Evolutionary conservation across 805 yeast species (phyloP).

Genomic region (Starmerella apicola): DNA sequence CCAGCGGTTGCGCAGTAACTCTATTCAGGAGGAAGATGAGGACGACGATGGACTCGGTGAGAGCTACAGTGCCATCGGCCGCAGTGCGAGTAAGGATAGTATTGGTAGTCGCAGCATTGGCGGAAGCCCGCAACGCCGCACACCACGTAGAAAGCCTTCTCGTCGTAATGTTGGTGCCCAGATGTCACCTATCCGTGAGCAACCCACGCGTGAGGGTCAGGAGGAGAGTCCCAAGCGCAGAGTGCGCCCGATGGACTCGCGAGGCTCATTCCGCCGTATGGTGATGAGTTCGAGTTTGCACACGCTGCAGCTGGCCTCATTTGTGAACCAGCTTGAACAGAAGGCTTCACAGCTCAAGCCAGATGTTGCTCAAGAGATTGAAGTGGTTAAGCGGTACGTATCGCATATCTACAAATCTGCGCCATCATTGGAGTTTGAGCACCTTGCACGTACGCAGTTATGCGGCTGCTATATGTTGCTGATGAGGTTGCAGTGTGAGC

Average conservation of each 20-base stretch:
- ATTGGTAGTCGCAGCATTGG: too few relatives aligned
- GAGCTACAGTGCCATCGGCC: background rate
- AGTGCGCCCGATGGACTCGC: too few relatives aligned
- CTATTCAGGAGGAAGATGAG: too few relatives aligned
- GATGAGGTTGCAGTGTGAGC: slow-evolving; percentile 7
- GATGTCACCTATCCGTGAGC: background rate
- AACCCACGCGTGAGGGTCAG: slow-evolving; percentile 11
- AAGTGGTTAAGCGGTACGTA: slow-evolving; percentile 12
- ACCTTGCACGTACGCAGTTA: slow-evolving; percentile 1
- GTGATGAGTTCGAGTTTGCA: slow-evolving; percentile 23
- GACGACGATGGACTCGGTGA: too few relatives aligned
- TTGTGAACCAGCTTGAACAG: slow-evolving; percentile 25
- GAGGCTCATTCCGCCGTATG: slow-evolving; percentile 16
- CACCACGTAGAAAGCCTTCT: background rate
- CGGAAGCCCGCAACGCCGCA: background rate
- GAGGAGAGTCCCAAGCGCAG: too few relatives aligned
- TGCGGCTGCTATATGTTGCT: slow-evolving; percentile 14
- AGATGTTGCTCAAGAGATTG: slow-evolving; percentile 7
- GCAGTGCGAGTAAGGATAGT: background rate
- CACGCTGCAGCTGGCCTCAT: slow-evolving; percentile 26
- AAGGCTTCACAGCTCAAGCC: slow-evolving; percentile 6
- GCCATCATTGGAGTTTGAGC: slow-evolving; percentile 7
- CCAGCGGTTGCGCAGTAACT: too few relatives aligned
- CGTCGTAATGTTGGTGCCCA: background rate
- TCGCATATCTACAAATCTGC: slow-evolving; percentile 12